Conservation (phyloP, 2,329 filamentous ascomycete genomes). For the Ascochyta clinopodiicola region DNA sequence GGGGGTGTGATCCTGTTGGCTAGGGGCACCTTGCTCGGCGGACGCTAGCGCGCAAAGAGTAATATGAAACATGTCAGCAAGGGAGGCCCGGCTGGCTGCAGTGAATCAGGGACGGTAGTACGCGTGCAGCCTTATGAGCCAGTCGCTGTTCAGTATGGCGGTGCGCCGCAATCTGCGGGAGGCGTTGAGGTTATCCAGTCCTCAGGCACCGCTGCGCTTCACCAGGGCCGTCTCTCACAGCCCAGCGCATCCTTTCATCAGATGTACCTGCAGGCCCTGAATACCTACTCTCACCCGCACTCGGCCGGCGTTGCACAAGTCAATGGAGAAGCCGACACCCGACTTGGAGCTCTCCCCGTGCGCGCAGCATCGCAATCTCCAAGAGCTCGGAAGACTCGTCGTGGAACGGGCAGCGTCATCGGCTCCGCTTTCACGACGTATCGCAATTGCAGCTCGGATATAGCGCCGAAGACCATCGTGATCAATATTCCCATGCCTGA, state of each 20-base stretch:
- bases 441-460: constrained; percentile 16
- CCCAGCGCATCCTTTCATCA: constrained; percentile 5
- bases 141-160: constrained; percentile 20
- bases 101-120: constrained; percentile 23
- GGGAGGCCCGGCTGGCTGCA: constrained; percentile 22
- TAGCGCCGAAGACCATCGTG: constrained; percentile 12
- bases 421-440: constrained; percentile 16
- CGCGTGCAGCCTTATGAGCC: constrained; percentile 28
- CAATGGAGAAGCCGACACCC: constrained; percentile 4
- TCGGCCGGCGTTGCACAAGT: constrained; percentile 3
- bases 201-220: constrained; percentile 17
- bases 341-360: constrained; percentile 15
- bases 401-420: constrained; percentile 8
- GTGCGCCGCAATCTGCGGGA: constrained; percentile 21
- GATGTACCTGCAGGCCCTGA: neutral
- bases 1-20: constrained; percentile 31
- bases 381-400: constrained; percentile 5
- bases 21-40: constrained; percentile 17
- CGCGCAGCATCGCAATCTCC: constrained; percentile 17
- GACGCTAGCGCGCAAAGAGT: constrained; percentile 33
- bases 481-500: constrained; percentile 7
- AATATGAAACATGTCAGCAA: constrained; percentile 44
- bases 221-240: constrained; percentile 9
- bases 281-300: neutral
- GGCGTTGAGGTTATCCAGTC: constrained; percentile 19